phyloP scores from a whole-genome alignment of 371 early-diverging fungal genomes.

The Capillidium heterosporum region DNA sequence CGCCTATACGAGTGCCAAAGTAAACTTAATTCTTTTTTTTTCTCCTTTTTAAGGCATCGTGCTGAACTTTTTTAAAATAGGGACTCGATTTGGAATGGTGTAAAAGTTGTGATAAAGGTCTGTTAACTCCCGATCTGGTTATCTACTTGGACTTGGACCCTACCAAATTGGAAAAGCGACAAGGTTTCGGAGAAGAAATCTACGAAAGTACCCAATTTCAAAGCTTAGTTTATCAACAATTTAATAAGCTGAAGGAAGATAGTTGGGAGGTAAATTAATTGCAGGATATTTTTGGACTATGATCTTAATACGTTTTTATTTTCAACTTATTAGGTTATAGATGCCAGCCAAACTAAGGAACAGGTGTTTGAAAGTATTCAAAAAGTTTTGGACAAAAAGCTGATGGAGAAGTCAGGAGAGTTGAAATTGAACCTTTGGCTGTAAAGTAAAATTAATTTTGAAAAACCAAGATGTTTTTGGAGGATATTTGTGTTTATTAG shows the following conservation, averaged over 20 bases:
- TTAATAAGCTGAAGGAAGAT: slow-evolving; percentile 29
- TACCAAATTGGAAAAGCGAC: slow-evolving; percentile 50
- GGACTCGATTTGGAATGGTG: slow-evolving; percentile 83
- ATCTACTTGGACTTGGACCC: slow-evolving; percentile 81
- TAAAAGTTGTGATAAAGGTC: slow-evolving; percentile 66
- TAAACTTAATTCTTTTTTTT: slow-evolving; percentile 2
- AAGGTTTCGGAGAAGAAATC: slow-evolving; percentile 87
- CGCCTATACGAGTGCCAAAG: slow-evolving; percentile 84
- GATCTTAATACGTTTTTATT: not conserved
- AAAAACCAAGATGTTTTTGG: too few species aligned
- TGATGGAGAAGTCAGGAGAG: too few species aligned
- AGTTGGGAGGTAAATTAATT: slow-evolving; percentile 35
- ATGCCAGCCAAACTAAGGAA: not conserved
- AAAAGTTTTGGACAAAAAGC: too few species aligned
- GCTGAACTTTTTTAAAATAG: slow-evolving; percentile 12
- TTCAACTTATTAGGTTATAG: not conserved
- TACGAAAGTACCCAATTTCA: slow-evolving; percentile 89
- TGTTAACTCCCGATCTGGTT: slow-evolving; percentile 73
- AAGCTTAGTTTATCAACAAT: slow-evolving; percentile 41
- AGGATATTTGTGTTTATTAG: too few species aligned
- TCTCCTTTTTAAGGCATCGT: not conserved
- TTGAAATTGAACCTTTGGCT: too few species aligned
- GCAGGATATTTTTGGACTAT: not conserved
- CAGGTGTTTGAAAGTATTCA: not conserved
- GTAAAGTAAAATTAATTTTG: too few species aligned